These are phyloP conservation scores for Blastobotrys attinorum DNA, from an alignment of 805 yeast species.

Conservation along the genomic window DNA sequence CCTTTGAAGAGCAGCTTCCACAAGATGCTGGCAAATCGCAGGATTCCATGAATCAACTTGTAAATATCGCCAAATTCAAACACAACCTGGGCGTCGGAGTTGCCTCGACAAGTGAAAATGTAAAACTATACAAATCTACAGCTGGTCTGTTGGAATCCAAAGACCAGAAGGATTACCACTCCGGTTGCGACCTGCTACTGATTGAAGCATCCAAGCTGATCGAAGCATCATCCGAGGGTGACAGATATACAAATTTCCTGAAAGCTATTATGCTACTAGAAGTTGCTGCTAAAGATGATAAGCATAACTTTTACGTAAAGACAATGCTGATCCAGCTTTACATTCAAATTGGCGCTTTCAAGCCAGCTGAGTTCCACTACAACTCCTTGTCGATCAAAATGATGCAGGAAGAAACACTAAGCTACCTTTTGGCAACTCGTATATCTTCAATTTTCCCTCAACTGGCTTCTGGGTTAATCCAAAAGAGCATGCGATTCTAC, in stretches of 20 bases:
- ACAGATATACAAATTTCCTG: background rate
- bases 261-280: conserved; percentile 52
- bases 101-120: conserved; percentile 20
- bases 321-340: conserved; percentile 66
- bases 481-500: conserved; percentile 43
- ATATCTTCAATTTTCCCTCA: conserved; percentile 40
- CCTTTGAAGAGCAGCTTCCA: conserved; percentile 3
- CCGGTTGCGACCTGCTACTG: conserved; percentile 59
- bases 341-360: conserved; percentile 46
- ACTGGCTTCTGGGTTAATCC: conserved; percentile 30
- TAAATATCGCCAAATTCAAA: conserved; percentile 44
- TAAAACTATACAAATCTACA: conserved; percentile 34
- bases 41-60: conserved; percentile 17
- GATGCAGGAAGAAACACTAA: conserved; percentile 63
- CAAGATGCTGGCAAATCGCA: background rate
- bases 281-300: conserved; percentile 44
- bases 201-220: conserved; percentile 40
- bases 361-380: conserved; percentile 46
- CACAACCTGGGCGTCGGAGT: conserved; percentile 22
- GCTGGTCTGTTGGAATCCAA: conserved; percentile 33
- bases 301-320: conserved; percentile 63
- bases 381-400: conserved; percentile 55
- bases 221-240: conserved; percentile 25
- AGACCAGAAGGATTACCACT: conserved; percentile 59
- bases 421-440: conserved; percentile 45